Base-by-base conservation (phyloP, 805 yeast genomes). In the Cyberlindnera maclurae region DNA sequence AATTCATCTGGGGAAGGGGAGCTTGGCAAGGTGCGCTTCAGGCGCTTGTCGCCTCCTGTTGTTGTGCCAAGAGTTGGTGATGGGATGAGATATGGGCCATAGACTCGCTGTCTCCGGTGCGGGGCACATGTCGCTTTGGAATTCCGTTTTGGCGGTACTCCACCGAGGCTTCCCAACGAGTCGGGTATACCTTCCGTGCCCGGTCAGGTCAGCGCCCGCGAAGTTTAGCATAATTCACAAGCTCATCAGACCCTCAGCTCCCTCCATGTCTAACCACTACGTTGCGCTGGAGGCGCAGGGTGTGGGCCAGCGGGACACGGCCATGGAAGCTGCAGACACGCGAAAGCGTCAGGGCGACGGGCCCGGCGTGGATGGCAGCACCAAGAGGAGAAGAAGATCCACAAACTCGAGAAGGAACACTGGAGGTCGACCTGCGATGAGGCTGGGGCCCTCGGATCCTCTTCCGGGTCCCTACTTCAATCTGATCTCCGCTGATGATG, bases 381-480 rank as follows among this genome's bases (percentile, higher is more conserved):
- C 15, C 15, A n/a, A 5, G 5, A 27, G 11, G 29, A 27, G 29
- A 27, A 5, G 29, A n/a, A 27, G 15, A 12, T 27, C 15, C 15
- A 7, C 29, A 12, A n/a, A 27, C 11, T 27, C 29, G 12, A 27
- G 29, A 10, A 27, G 29, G 11, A 12, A 5, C n/a, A 27, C 28
- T 13, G 13, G 22, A 15, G 27, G 15, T 7, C 36, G 15, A 26
- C 29, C 36, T 12, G 30, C 22, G 2, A 26, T 27, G 31, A 16
- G 22, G 18, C n/a, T 29, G 18, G 32, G 32, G 12, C 33, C 40
- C 5, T 29, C 34, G 12, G 35, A 31, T 7, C 31, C 34, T 6
- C 22, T 37, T 16, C 36, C 36, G 18, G 37, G 37, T 15, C 36
- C 40, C 4, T 33, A 13, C 20, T 34, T 27, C 26, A 32, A 37